These are phyloP conservation scores for Luffa acutangula DNA, from an alignment of 306 rosid genomes.

Conservation along the genomic window DNA sequence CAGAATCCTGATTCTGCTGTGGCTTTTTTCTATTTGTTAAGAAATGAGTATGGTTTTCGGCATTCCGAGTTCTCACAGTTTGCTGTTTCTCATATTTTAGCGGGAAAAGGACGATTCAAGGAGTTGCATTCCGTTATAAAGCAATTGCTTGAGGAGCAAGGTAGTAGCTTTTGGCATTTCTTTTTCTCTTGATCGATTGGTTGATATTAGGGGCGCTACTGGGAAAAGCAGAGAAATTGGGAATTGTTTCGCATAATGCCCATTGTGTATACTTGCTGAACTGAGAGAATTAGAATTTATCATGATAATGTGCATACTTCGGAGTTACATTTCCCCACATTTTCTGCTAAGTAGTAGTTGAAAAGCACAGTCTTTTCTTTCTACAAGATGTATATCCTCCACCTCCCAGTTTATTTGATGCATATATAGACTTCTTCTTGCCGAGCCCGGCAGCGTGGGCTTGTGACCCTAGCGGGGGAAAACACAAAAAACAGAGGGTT, in stretches of 20 bases:
- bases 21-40: constrained; percentile 28
- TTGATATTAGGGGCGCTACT: background rate
- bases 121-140: constrained; percentile 25
- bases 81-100: constrained; percentile 31
- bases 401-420: background rate
- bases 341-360: background rate
- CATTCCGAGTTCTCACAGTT: constrained; percentile 21
- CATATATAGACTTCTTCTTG: background rate
- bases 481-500: too few species aligned
- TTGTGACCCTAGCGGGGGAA: too few species aligned
- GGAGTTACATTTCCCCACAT: background rate
- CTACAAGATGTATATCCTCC: background rate
- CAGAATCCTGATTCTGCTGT: constrained; percentile 28
- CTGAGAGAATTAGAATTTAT: background rate
- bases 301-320: background rate
- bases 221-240: background rate
- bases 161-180: constrained; percentile 9
- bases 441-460: too few species aligned
- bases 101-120: constrained; percentile 18
- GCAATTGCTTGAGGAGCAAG: constrained; percentile 31
- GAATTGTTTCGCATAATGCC: background rate
- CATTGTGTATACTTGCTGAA: background rate
- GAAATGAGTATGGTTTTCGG: constrained; percentile 22
- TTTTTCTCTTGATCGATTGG: background rate
- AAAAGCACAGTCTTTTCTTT: background rate